Evolutionary conservation across 768 basidiomycete genomes (phyloP), one percentile per base, ranked within the genome.

Genomic region (Termitomyces sp.): DNA sequence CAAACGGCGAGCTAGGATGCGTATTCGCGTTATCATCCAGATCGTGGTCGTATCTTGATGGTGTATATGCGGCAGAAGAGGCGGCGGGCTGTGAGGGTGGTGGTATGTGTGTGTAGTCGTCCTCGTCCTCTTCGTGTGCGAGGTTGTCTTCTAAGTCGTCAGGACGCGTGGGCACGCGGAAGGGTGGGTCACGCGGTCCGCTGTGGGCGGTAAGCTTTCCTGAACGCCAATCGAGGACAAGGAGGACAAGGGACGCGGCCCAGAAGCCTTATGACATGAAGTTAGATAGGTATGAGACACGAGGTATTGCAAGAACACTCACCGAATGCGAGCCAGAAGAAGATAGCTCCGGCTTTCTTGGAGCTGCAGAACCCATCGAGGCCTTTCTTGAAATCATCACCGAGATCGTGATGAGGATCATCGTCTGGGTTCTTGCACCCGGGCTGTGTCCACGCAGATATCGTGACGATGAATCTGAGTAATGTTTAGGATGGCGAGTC

Each of bases 271-370:
- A 39, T 18, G 18, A 33, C 45, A 48, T 22, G 44, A 24, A 8
- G 22, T 57, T 57, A 48, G 7, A 3, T 40, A 56, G 20, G 12
- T 20, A 46, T 45, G 45, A 7, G 35, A 35, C 20, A 55, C 15
- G 32, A 55, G 45, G 35, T 52, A 18, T 11, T 46, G 18, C 39
- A 54, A 7, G 22, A 36, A 18, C 8, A 78, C 87, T 51, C 66
- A 92, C 92, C 80, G 58, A 92, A 91, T 1, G 85, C 79, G 9
- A 94, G 72, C 95, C 94, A 96, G 71, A 95, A 89, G 75, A 98
- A 97, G 50, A 96, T 84, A 5, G 86, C 86, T 0, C 84, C 92
- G 2, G 95, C 95, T 68, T 93, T 94, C 77, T 97, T 98, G 7
- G 95, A 96, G 64, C 80, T 86, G 74, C 95, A 98, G 91, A 92